Evolutionary conservation across 306 rosid genomes (phyloP).

Genomic region (Cicer yamashitae): DNA sequence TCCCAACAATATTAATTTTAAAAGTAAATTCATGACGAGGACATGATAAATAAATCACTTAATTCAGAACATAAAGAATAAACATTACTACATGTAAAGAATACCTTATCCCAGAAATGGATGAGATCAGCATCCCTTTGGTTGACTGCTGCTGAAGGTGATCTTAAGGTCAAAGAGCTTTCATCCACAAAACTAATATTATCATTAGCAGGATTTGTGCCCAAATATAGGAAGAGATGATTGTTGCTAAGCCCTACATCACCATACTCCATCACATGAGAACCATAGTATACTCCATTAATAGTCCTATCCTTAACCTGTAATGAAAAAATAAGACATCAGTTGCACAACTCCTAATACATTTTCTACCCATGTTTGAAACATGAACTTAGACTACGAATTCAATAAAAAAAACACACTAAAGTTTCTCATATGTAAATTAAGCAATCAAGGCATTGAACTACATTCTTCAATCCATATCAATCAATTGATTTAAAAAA

Average conservation of each 20-base stretch:
- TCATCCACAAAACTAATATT: slow-evolving; percentile 71
- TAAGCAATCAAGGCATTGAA: slow-evolving; percentile 28
- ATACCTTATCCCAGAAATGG: slow-evolving; percentile 97
- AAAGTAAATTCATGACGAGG: not conserved
- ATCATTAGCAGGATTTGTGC: slow-evolving; percentile 94
- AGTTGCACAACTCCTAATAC: slow-evolving; percentile 8
- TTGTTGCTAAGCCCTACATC: slow-evolving; percentile 59
- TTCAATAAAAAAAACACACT: not conserved
- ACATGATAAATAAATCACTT: slow-evolving; percentile 25
- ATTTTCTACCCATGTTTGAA: not conserved
- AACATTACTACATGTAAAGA: slow-evolving; percentile 1
- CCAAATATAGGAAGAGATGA: slow-evolving; percentile 63
- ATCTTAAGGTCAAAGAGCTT: slow-evolving; percentile 69
- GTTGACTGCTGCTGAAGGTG: slow-evolving; percentile 65
- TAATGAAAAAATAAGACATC: slow-evolving; percentile 31
- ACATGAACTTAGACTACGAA: slow-evolving; percentile 27
- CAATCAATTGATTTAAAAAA: not conserved
- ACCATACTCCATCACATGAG: slow-evolving; percentile 99
- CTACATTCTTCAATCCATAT: not conserved
- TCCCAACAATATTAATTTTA: slow-evolving; percentile 12
- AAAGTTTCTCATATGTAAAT: not conserved
- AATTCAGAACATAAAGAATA: slow-evolving; percentile 6
- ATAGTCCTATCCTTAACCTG: slow-evolving; percentile 88
- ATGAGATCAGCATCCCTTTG: slow-evolving; percentile 97
- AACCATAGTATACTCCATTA: slow-evolving; percentile 60